Evolutionary conservation across 2,329 filamentous ascomycete genomes (phyloP), one percentile per base, ranked within the genome.

Genomic region (Fusarium azukiicola): DNA sequence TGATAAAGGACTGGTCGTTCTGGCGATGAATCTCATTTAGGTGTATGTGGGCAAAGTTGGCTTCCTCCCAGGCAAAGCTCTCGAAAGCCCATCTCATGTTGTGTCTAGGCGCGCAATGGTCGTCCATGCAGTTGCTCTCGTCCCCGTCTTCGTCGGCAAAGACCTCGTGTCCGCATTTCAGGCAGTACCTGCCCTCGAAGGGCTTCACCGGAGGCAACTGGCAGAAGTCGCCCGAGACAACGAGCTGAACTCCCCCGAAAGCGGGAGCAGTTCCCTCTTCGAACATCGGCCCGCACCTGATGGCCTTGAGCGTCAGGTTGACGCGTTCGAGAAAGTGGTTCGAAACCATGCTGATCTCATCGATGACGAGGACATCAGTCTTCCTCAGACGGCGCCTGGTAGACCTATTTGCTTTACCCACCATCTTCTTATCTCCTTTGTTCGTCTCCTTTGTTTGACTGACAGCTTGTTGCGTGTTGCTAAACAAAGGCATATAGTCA

Each of bases 301-400:
- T 50, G 3, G 66, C 74, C 74, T 91, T 91, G 86, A 85, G 69
- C 23, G 72, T 69, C 12, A 19, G 11, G 16, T 83, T 80, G 9
- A 84, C 78, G 17, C 78, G 82, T 23, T 83, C 58, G 1, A 85
- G 38, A 38, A 83, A 74, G 47, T 79, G 73, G 90, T 90, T 92
- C 67, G 93, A 92, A 0, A 95, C 88, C 94, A 95, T 95, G 76
- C 91, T 93, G 73, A 95, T 92, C 84, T 95, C 94, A 79, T 95
- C 93, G n/a, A 95, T 92, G 38, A 95, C 89, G 3, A 95, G 87
- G 2, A 93, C 90, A 67, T 94, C 87, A 0, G 90, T 92, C 0
- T 83, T 44, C 0, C n/a, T 79, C 4, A 93, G 83, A 1, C 90
- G 86, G 3, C 86, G 81, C 32, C 77, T 83, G 2, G 16, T 17